These are phyloP conservation scores for Coemansia sp. DNA, from an alignment of 192 early-diverging fungal genomes.

Conservation along the genomic window DNA sequence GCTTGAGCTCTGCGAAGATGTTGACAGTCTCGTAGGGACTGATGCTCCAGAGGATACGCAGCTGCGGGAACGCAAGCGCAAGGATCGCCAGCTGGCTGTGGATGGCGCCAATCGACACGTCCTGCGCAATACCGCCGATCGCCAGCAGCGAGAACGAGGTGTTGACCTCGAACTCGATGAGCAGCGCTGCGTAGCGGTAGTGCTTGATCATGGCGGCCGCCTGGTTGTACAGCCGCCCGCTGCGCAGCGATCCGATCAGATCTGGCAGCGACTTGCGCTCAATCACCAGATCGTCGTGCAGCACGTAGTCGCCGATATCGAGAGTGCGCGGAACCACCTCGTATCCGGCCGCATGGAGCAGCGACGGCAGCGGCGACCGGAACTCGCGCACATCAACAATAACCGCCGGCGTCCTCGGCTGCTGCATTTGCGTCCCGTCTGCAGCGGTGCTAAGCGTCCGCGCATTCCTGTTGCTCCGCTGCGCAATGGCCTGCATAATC, in stretches of 20 bases:
- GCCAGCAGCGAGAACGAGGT: slow-evolving; percentile 79
- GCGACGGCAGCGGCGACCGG: slow-evolving; percentile 81
- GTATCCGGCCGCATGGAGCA: slow-evolving; percentile 78
- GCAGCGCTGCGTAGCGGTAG: slow-evolving; percentile 74
- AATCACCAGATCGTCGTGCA: slow-evolving; percentile 81
- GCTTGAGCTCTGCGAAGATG: slow-evolving; percentile 91
- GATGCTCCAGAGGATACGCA: slow-evolving; percentile 84
- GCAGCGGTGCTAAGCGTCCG: background rate
- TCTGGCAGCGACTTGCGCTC: slow-evolving; percentile 93
- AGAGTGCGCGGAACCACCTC: slow-evolving; percentile 79
- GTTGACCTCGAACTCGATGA: slow-evolving; percentile 91
- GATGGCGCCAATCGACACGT: slow-evolving; percentile 64
- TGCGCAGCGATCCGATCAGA: slow-evolving; percentile 78
- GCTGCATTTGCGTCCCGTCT: slow-evolving; percentile 1
- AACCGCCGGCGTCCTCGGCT: slow-evolving; percentile 35
- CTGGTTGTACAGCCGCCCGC: slow-evolving; percentile 87
- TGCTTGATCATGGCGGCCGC: slow-evolving; percentile 83
- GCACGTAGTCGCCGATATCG: slow-evolving; percentile 90
- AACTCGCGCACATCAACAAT: slow-evolving; percentile 95
- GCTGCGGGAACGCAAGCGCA: slow-evolving; percentile 77
- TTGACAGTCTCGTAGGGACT: slow-evolving; percentile 82
- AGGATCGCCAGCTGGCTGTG: slow-evolving; percentile 76
- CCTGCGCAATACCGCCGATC: slow-evolving; percentile 38
- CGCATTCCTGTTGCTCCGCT: slow-evolving; percentile 28
- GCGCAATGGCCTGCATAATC: slow-evolving; percentile 17